These are phyloP conservation scores for Populus alba DNA, from an alignment of 345 rosid genomes.

Conservation along the genomic window DNA sequence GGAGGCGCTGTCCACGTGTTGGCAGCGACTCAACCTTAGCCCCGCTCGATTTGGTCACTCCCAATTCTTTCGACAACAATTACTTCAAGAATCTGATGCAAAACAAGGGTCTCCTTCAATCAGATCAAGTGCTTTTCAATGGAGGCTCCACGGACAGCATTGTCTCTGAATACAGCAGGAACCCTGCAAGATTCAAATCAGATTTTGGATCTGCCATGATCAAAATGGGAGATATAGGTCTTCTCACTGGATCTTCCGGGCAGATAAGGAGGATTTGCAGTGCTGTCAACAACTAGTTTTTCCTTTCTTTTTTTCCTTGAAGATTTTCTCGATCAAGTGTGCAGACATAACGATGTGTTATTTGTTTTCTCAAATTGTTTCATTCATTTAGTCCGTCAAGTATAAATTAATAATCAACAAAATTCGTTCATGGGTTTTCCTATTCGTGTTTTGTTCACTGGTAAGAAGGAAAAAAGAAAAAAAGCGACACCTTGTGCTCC, in stretches of 20 bases:
- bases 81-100: conserved; percentile 18
- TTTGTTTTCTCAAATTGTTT: too few species aligned
- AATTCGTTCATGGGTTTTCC: too few species aligned
- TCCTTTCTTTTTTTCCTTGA: not conserved
- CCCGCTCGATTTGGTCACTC: conserved; percentile 18
- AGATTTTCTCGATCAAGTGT: not conserved
- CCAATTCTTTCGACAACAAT: conserved; percentile 17
- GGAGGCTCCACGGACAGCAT: conserved; percentile 21
- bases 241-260: conserved; percentile 40
- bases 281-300: conserved; percentile 35
- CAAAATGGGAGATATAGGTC: conserved; percentile 45
- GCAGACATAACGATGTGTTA: not conserved
- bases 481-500: too few species aligned
- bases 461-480: too few species aligned
- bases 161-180: conserved; percentile 10
- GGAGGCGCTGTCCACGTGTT: conserved; percentile 1
- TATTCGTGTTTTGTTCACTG: too few species aligned
- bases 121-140: conserved; percentile 20
- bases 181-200: conserved; percentile 5
- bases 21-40: conserved; percentile 11
- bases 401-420: too few species aligned
- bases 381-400: too few species aligned
- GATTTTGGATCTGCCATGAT: conserved; percentile 48
- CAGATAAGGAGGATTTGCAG: conserved; percentile 37
- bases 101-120: conserved; percentile 16